Evolutionary conservation across 371 early-diverging fungal genomes (phyloP).

Genomic region (Mucor circinelloides): DNA sequence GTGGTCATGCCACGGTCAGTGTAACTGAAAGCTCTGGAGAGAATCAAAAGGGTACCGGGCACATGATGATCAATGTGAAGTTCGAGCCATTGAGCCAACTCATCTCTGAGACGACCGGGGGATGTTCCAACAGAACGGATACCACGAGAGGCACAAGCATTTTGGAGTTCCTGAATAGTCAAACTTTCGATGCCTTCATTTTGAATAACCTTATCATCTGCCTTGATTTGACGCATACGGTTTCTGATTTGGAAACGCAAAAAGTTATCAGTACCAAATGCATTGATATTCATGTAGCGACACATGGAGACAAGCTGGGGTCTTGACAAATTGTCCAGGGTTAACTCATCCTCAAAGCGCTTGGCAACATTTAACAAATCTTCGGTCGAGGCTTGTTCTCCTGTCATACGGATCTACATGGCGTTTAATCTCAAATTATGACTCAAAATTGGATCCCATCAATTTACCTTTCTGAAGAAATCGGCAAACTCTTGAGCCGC

Average conservation of each 20-base stretch:
- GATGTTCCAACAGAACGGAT: slow-evolving; percentile 87
- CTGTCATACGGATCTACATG: slow-evolving; percentile 81
- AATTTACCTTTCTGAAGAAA: slow-evolving; percentile 76
- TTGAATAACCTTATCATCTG: slow-evolving; percentile 89
- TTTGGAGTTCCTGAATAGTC: slow-evolving; percentile 83
- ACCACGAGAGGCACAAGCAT: slow-evolving; percentile 90
- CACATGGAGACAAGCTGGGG: slow-evolving; percentile 95
- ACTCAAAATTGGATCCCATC: neutral
- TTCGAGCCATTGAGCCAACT: slow-evolving; percentile 93
- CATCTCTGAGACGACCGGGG: slow-evolving; percentile 84
- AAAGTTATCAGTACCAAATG: slow-evolving; percentile 95
- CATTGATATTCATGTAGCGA: slow-evolving; percentile 90
- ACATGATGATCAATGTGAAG: slow-evolving; percentile 89
- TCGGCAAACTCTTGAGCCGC: slow-evolving; percentile 81
- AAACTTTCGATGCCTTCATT: slow-evolving; percentile 90
- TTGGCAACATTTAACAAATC: slow-evolving; percentile 85
- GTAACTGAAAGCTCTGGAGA: slow-evolving; percentile 89
- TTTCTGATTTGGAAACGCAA: slow-evolving; percentile 89
- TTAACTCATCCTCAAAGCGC: slow-evolving; percentile 90
- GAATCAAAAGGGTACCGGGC: slow-evolving; percentile 90
- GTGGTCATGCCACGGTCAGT: slow-evolving; percentile 69
- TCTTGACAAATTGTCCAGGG: slow-evolving; percentile 90
- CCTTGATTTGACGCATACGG: slow-evolving; percentile 81
- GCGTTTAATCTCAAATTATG: neutral
- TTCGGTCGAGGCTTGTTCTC: slow-evolving; percentile 81